Conservation (phyloP, 2,329 filamentous ascomycete species). For the Alternaria tenuissima region DNA sequence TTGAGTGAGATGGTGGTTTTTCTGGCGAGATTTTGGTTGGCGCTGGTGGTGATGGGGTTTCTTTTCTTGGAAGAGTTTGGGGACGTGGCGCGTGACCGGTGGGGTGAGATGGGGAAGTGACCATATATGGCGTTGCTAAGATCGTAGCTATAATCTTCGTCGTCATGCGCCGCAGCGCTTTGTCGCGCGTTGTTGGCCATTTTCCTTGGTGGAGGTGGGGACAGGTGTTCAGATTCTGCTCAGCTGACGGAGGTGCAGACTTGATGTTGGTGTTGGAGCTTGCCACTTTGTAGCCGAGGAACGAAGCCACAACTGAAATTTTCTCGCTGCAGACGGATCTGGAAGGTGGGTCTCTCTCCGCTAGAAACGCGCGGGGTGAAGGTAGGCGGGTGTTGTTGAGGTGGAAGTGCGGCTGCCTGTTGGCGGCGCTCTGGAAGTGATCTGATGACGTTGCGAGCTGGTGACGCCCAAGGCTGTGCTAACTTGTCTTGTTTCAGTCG, state of each 20-base stretch:
- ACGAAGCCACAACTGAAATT: slow-evolving; percentile 26
- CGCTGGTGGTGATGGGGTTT: slow-evolving; percentile 12
- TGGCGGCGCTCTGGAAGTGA: slow-evolving; percentile 32
- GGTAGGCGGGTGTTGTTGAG: neutral
- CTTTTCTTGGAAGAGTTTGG: slow-evolving; percentile 19
- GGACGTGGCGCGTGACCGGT: slow-evolving; percentile 19
- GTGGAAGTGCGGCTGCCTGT: slow-evolving; percentile 38
- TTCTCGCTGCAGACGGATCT: slow-evolving; percentile 22
- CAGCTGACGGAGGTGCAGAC: neutral
- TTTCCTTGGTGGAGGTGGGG: neutral
- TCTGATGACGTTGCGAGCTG: slow-evolving; percentile 39
- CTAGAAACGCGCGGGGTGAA: slow-evolving; percentile 5
- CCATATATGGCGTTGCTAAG: slow-evolving; percentile 27
- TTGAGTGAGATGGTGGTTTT: too few relatives aligned
- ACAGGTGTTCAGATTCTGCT: slow-evolving; percentile 13
- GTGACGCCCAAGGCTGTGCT: slow-evolving; percentile 27
- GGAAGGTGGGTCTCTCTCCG: slow-evolving; percentile 24
- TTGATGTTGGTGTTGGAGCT: slow-evolving; percentile 11
- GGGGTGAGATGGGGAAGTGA: slow-evolving; percentile 21
- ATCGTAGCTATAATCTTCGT: slow-evolving; percentile 20
- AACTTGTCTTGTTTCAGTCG: slow-evolving; percentile 24
- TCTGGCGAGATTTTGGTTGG: neutral
- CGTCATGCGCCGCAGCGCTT: slow-evolving; percentile 30
- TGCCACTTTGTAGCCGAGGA: slow-evolving; percentile 10
- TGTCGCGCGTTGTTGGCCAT: neutral